A percentile compares a stretch with the other conserved stretches of the same genome.
Conservation (phyloP, 495 filamentous ascomycete species). For the Pyrenopolyporus hunteri region DNA sequence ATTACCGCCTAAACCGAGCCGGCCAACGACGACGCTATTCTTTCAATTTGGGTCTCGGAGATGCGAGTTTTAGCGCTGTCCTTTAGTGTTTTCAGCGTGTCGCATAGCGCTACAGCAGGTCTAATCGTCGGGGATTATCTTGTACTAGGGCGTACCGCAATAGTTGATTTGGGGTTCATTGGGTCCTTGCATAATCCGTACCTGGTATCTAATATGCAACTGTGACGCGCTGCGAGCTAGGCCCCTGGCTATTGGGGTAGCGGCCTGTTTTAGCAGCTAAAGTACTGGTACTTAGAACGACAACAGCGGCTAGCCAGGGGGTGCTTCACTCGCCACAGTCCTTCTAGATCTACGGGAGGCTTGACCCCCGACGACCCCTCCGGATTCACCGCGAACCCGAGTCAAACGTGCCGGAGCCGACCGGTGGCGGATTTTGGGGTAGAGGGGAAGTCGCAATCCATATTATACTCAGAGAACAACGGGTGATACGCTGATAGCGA, state of each 20-base stretch:
- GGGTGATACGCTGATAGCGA: neutral
- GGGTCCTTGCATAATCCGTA: constrained; percentile 29
- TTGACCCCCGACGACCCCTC: constrained; percentile 26
- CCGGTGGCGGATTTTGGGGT: neutral
- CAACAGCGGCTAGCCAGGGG: constrained; percentile 10
- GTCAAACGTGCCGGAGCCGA: constrained; percentile 16
- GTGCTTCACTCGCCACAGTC: constrained; percentile 31
- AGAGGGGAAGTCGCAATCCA: neutral
- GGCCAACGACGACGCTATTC: no score
- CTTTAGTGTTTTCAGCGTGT: constrained; percentile 13
- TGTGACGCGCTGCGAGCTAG: constrained; percentile 27
- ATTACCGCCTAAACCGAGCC: no score
- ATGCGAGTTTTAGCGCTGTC: constrained; percentile 5
- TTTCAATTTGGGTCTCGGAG: neutral
- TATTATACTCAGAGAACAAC: neutral
- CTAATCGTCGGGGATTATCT: constrained; percentile 13
- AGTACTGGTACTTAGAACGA: constrained; percentile 34
- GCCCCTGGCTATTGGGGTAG: constrained; percentile 8
- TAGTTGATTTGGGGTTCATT: constrained; percentile 19
- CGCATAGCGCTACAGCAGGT: constrained; percentile 12
- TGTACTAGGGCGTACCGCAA: constrained; percentile 9
- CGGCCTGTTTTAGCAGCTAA: constrained; percentile 15
- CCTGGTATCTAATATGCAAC: constrained; percentile 5
- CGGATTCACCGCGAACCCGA: constrained; percentile 19
- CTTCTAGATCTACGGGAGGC: constrained; percentile 34